Percentiles rank a stretch among this genome's conserved stretches.
phyloP scores from a whole-genome alignment of 1,139 yeast genomes.

The Pichia sp. region DNA sequence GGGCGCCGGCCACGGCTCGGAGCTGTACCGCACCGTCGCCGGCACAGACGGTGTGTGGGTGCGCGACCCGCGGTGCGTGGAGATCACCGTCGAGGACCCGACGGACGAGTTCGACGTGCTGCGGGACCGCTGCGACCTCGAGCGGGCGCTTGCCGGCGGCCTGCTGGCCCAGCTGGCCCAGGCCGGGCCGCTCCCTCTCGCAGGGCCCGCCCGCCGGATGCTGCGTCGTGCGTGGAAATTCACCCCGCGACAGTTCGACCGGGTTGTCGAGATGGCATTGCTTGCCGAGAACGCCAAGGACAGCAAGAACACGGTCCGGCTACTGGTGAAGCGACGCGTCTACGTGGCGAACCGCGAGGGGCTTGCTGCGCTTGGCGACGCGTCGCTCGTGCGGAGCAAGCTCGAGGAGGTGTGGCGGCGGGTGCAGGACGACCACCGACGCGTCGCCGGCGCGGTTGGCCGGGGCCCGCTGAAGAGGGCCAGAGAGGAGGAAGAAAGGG shows the following conservation, averaged over 20 bases:
- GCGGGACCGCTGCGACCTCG: slow-evolving; percentile 77
- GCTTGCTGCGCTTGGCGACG: slow-evolving; percentile 46
- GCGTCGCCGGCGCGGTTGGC: slow-evolving; percentile 21
- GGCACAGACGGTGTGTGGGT: slow-evolving; percentile 50
- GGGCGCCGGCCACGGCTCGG: slow-evolving; percentile 64
- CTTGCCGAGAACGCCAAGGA: too few relatives aligned
- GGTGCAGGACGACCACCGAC: slow-evolving; percentile 33
- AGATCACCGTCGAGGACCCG: slow-evolving; percentile 92
- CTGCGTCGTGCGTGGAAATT: slow-evolving; percentile 45
- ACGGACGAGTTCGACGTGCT: slow-evolving; percentile 89
- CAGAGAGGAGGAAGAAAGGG: neutral
- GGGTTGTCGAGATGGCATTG: slow-evolving; percentile 73
- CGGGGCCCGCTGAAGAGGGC: neutral
- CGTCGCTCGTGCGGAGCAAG: slow-evolving; percentile 47
- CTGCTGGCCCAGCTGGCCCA: slow-evolving; percentile 19
- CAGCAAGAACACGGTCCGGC: too few relatives aligned
- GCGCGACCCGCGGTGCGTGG: slow-evolving; percentile 50
- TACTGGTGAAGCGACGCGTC: slow-evolving; percentile 67
- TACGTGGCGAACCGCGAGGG: slow-evolving; percentile 79
- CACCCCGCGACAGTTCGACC: slow-evolving; percentile 71
- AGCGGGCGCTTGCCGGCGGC: slow-evolving; percentile 37
- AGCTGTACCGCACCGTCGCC: slow-evolving; percentile 55
- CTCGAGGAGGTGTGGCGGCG: slow-evolving; percentile 71
- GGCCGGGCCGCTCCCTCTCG: slow-evolving; percentile 30
- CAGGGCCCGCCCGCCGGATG: slow-evolving; percentile 42